Conservation (phyloP, 2,329 filamentous ascomycete species). For the Waltergamsia citrina region DNA sequence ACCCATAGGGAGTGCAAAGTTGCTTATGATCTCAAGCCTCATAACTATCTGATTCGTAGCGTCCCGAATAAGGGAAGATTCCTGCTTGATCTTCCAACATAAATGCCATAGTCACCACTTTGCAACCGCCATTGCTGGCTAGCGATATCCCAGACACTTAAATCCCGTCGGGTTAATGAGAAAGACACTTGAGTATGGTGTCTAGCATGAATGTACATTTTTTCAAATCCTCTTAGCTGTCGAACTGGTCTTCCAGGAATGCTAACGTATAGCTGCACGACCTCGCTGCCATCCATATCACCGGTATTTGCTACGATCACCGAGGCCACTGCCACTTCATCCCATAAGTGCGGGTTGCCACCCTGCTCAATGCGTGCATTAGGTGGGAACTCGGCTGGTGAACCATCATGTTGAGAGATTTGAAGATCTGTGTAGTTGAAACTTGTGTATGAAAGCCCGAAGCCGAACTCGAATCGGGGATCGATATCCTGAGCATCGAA, state of each 20-base stretch:
- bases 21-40: no score
- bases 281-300: conserved; percentile 30
- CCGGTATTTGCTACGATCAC: conserved; percentile 33
- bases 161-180: conserved; percentile 51
- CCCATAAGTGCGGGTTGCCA: conserved; percentile 37
- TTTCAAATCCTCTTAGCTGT: conserved; percentile 60
- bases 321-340: conserved; percentile 27
- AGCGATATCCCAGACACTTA: conserved; percentile 56
- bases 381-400: conserved; percentile 21
- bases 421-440: conserved; percentile 38
- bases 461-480: conserved; percentile 47
- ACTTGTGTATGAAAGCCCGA: conserved; percentile 45
- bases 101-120: conserved; percentile 31
- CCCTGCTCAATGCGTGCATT: conserved; percentile 30
- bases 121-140: conserved; percentile 51
- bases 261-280: conserved; percentile 37
- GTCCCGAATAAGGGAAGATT: conserved; percentile 24
- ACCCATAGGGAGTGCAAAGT: no score
- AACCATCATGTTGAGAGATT: conserved; percentile 17
- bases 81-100: conserved; percentile 37
- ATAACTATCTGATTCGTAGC: no score
- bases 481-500: conserved; percentile 38
- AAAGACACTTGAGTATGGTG: conserved; percentile 31
- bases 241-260: conserved; percentile 37
- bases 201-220: conserved; percentile 39